Base-by-base conservation (phyloP, 2,329 filamentous ascomycete genomes). In the Fusarium sp. region DNA sequence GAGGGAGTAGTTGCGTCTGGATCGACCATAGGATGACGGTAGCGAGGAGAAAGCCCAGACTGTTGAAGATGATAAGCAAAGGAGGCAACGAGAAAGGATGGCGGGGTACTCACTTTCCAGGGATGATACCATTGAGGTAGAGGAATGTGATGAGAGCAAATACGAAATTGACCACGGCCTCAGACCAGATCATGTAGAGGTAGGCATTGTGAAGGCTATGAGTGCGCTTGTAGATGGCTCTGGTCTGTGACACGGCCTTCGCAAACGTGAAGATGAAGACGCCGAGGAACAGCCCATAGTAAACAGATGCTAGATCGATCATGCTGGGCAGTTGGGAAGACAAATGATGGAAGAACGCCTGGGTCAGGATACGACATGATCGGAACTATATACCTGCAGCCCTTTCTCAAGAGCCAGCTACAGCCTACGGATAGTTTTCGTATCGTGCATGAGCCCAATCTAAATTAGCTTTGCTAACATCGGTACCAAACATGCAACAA, bases 1-100 rank as follows among this genome's bases (percentile, higher is more conserved):
- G 84, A 60, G 84, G 82, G 8, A 85, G 75, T 1, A 85, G 77
- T 44, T 85, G 84, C 11, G 83, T 84, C 50, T 82, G 78, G 18
- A 79, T 64, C 3, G 72, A 65, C 73, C 73, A 75, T 38, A 75
- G 32, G 18, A 50, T 32, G 10, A 67, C 69, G 14, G 62, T 72
- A 2, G 59, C 41, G 10, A 75, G 24, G 14, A 51, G 66, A 42
- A 75, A 75, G 4, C 42, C 47, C 3, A 75, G 56, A 8, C 73
- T 75, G 11, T 30, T 6, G 13, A 14, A 15, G 24, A 41, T 45
- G 57, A 24, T 66, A 7, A 66, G 63, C 20, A 41, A 44, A 6
- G 1, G 10, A 18, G 12, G 8, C 3, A 15, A 36, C 2, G 24
- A 15, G 7, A 28, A 7, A 6, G 1, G 10, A 1, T 1, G 18